phyloP scores from a whole-genome alignment of 805 yeast species.

The Yamadazyma philogaea region DNA sequence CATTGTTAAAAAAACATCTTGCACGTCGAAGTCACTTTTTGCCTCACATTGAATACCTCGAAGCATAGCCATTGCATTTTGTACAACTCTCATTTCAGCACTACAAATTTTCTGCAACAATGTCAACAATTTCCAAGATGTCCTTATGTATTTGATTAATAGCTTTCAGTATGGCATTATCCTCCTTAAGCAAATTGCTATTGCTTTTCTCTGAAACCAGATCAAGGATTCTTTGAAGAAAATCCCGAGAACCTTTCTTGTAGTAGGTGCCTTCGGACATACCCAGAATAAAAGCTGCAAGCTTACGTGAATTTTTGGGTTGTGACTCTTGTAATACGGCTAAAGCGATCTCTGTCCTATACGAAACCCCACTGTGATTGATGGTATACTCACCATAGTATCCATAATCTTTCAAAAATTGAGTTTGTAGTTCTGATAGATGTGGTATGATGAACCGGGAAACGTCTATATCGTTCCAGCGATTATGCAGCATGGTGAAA shows the following conservation, averaged over 20 bases:
- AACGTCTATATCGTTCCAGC: conserved; percentile 71
- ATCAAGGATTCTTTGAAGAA: conserved; percentile 2
- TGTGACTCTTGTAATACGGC: conserved; percentile 47
- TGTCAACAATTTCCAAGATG: neutral
- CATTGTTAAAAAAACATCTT: too few species aligned
- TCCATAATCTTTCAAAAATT: conserved; percentile 47
- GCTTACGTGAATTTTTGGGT: conserved; percentile 28
- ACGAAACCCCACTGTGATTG: conserved; percentile 51
- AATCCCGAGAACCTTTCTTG: neutral
- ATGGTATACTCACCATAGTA: conserved; percentile 78
- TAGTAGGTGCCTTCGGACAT: conserved; percentile 39
- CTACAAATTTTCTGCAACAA: too few species aligned
- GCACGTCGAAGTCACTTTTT: too few species aligned
- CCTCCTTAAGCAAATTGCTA: neutral
- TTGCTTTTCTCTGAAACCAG: neutral
- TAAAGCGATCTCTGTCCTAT: conserved; percentile 71
- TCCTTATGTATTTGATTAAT: neutral
- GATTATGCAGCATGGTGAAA: conserved; percentile 56
- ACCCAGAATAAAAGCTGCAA: conserved; percentile 46
- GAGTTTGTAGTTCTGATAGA: conserved; percentile 32
- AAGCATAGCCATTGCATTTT: too few species aligned
- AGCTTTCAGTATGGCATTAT: neutral
- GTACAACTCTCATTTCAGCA: too few species aligned
- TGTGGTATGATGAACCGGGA: conserved; percentile 41
- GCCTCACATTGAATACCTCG: too few species aligned